A percentile compares a stretch with the other conserved stretches of the same genome.
Evolutionary conservation across 164 flowering plant genomes (phyloP).

Genomic region (Tetracentron sinense): DNA sequence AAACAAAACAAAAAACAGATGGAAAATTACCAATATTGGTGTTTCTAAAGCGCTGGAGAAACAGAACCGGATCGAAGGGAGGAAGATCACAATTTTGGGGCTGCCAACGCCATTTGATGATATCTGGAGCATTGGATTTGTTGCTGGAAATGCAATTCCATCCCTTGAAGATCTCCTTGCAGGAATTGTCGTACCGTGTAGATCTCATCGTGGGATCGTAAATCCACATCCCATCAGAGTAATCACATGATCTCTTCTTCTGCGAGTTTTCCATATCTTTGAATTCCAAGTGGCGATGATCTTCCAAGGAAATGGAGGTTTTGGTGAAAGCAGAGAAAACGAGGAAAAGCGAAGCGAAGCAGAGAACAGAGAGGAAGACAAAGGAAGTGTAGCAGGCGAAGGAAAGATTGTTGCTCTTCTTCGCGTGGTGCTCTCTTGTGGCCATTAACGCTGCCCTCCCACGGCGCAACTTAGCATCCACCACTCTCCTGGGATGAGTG

Average conservation of each 20-base stretch:
- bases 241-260: conserved; percentile 34
- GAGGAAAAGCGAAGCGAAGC: conserved; percentile 43
- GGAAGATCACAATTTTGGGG: conserved; percentile 62
- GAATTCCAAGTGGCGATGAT: not conserved
- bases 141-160: conserved; percentile 77
- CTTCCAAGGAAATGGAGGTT: conserved; percentile 4
- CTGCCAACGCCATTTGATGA: conserved; percentile 78
- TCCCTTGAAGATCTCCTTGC: conserved; percentile 96
- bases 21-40: conserved; percentile 61
- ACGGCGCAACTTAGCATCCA: conserved; percentile 9
- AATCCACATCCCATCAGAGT: conserved; percentile 78
- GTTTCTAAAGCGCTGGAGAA: conserved; percentile 53
- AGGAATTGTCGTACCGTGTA: conserved; percentile 54
- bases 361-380: conserved; percentile 46
- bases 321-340: conserved; percentile 36
- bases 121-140: conserved; percentile 57
- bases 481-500: not conserved
- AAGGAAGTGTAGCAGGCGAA: conserved; percentile 26
- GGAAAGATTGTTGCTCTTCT: conserved; percentile 19
- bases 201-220: conserved; percentile 41
- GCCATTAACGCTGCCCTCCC: conserved; percentile 18
- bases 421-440: conserved; percentile 23
- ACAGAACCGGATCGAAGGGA: conserved; percentile 58
- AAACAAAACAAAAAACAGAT: conserved; percentile 4
- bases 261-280: not conserved